A percentile compares a stretch with the other conserved stretches of the same genome.
phyloP scores from a whole-genome alignment of 1,139 yeast species.

The Yamadazyma atmosphaerica region DNA sequence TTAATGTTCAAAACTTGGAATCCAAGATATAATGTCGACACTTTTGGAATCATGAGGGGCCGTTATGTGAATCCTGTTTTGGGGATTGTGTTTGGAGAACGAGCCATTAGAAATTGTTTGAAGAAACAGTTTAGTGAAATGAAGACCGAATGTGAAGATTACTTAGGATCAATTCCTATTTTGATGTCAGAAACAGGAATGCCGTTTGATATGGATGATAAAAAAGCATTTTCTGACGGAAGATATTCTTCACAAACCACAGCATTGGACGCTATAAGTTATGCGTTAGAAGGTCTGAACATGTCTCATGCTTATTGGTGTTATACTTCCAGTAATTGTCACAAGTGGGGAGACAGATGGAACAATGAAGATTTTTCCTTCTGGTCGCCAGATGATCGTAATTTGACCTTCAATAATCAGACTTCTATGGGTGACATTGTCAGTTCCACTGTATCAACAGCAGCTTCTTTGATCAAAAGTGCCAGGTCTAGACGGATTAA shows the following conservation, averaged over 20 bases:
- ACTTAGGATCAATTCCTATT: constrained; percentile 67
- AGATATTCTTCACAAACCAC: constrained; percentile 70
- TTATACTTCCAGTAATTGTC: constrained; percentile 69
- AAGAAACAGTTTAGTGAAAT: constrained; percentile 65
- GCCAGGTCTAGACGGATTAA: constrained; percentile 12
- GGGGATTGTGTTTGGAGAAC: constrained; percentile 79
- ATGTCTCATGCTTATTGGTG: constrained; percentile 85
- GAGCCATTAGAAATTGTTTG: constrained; percentile 70
- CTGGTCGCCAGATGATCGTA: constrained; percentile 70
- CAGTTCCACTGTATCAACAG: constrained; percentile 15
- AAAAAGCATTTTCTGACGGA: constrained; percentile 63
- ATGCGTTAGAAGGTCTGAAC: constrained; percentile 72
- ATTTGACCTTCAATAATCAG: constrained; percentile 19
- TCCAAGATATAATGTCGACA: constrained; percentile 75
- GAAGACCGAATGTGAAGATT: constrained; percentile 57
- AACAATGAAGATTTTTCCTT: constrained; percentile 91
- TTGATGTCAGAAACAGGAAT: constrained; percentile 94
- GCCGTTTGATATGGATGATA: constrained; percentile 92
- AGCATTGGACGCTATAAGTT: constrained; percentile 81
- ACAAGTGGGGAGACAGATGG: constrained; percentile 88
- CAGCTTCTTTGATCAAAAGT: constrained; percentile 13
- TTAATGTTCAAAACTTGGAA: constrained; percentile 88
- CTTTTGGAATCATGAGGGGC: constrained; percentile 85
- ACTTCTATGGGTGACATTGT: constrained; percentile 12
- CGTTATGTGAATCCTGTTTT: constrained; percentile 72